Evolutionary conservation across 306 rosid species (phyloP).

Genomic region (Castanea sativa): DNA sequence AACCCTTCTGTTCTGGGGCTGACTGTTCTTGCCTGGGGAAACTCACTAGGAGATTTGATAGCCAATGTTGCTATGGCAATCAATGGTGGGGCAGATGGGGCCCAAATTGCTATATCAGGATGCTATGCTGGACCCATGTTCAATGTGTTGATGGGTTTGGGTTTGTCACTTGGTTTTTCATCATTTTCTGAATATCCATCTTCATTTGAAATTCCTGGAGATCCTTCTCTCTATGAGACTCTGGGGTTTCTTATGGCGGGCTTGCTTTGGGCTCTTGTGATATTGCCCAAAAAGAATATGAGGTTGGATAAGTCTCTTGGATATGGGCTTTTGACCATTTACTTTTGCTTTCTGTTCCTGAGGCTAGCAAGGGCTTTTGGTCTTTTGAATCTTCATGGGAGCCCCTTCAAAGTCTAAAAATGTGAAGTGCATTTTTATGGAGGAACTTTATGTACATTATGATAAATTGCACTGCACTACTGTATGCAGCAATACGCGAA

Average conservation of each 20-base stretch:
- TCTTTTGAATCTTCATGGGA: constrained; percentile 9
- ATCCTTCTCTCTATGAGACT: constrained; percentile 46
- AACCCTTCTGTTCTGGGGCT: constrained; percentile 80
- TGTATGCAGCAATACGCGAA: background rate
- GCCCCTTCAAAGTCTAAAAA: background rate
- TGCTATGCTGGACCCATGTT: constrained; percentile 86
- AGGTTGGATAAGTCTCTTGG: constrained; percentile 60
- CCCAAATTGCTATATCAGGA: constrained; percentile 73
- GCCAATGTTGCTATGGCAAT: constrained; percentile 70
- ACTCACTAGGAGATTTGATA: constrained; percentile 76
- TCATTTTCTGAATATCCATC: constrained; percentile 53
- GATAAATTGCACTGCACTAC: no score
- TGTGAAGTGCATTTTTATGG: background rate
- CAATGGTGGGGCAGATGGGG: constrained; percentile 71
- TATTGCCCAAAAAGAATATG: constrained; percentile 63
- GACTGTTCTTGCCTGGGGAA: constrained; percentile 93
- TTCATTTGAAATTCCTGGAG: constrained; percentile 40
- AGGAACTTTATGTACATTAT: background rate
- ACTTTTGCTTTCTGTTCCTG: constrained; percentile 55
- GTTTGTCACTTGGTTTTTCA: constrained; percentile 53
- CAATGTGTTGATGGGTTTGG: constrained; percentile 66
- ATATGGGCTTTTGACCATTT: constrained; percentile 53
- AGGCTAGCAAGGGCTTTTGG: constrained; percentile 50
- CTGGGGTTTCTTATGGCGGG: constrained; percentile 53
- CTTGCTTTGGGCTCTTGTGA: constrained; percentile 72